Evolutionary conservation across 2,329 filamentous ascomycete species (phyloP).

Genomic region (Ploettnerulaceae sp.): DNA sequence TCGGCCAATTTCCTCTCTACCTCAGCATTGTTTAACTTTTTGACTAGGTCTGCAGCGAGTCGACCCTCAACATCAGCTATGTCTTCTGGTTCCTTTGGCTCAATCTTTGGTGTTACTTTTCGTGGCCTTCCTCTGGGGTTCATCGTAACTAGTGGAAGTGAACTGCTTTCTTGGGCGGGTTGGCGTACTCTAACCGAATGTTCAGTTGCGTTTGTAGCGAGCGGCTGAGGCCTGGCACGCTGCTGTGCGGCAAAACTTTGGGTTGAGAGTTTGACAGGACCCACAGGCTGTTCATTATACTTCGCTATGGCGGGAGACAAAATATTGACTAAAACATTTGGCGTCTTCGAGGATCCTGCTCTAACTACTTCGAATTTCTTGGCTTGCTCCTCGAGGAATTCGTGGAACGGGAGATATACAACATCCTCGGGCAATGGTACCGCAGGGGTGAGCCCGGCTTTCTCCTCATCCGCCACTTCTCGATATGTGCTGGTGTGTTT

Average conservation of each 20-base stretch:
- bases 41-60: constrained; percentile 30
- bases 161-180: constrained; percentile 13
- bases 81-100: constrained; percentile 17
- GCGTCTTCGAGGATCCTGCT: constrained; percentile 12
- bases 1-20: constrained; percentile 21
- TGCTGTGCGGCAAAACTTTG: constrained; percentile 66
- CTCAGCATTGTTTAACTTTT: constrained; percentile 25
- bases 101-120: constrained; percentile 10
- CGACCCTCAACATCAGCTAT: constrained; percentile 30
- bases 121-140: constrained; percentile 11
- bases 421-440: constrained; percentile 58
- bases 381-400: constrained; percentile 51
- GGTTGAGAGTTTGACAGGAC: constrained; percentile 41
- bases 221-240: constrained; percentile 51
- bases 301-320: constrained; percentile 12
- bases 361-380: constrained; percentile 11
- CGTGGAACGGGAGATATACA: constrained; percentile 61
- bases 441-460: constrained; percentile 57
- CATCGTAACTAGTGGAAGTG: constrained; percentile 17
- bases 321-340: constrained; percentile 17
- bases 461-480: constrained; percentile 64
- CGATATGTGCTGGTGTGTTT: constrained; percentile 51
- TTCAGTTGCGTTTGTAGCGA: constrained; percentile 11
- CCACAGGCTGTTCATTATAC: constrained; percentile 8
- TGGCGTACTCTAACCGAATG: constrained; percentile 22